Percentiles rank a stretch among this genome's conserved stretches.
phyloP scores from a whole-genome alignment of 2,329 filamentous ascomycete species.

The Samsoniella hepiali region DNA sequence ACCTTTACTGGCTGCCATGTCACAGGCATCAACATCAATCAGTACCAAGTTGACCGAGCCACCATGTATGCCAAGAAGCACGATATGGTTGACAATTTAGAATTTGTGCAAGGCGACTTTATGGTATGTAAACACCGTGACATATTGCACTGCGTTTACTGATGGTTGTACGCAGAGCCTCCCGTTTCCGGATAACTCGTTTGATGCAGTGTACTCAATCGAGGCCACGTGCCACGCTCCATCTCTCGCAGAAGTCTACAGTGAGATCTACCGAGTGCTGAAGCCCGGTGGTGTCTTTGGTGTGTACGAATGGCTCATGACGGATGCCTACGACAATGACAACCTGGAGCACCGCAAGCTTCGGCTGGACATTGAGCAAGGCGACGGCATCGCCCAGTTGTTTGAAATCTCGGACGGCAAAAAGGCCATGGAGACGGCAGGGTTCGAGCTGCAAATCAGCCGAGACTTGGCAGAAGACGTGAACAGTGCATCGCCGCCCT shows the following conservation, averaged over 20 bases:
- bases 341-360: constrained; percentile 85
- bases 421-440: constrained; percentile 78
- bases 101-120: constrained; percentile 88
- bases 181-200: constrained; percentile 86
- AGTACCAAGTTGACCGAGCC: constrained; percentile 91
- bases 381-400: constrained; percentile 98
- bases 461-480: constrained; percentile 81
- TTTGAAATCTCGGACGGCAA: constrained; percentile 79
- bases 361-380: constrained; percentile 90
- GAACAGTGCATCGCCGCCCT: constrained; percentile 74
- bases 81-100: constrained; percentile 70
- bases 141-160: constrained; percentile 1
- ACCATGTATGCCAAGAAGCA: constrained; percentile 77
- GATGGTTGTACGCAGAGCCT: constrained; percentile 62
- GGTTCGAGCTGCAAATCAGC: constrained; percentile 77
- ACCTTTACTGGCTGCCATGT: constrained; percentile 86
- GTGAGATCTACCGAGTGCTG: constrained; percentile 88
- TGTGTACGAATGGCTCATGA: constrained; percentile 99
- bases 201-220: constrained; percentile 95
- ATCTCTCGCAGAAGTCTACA: constrained; percentile 85
- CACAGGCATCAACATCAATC: constrained; percentile 92
- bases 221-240: constrained; percentile 96
- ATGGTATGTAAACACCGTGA: constrained; percentile 54
- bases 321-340: constrained; percentile 85
- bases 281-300: constrained; percentile 96